Percentiles rank a stretch among this genome's conserved stretches.
These are phyloP conservation scores for Trichosporon ovoides DNA, from an alignment of 1,284 basidiomycete species.

Conservation along the genomic window DNA sequence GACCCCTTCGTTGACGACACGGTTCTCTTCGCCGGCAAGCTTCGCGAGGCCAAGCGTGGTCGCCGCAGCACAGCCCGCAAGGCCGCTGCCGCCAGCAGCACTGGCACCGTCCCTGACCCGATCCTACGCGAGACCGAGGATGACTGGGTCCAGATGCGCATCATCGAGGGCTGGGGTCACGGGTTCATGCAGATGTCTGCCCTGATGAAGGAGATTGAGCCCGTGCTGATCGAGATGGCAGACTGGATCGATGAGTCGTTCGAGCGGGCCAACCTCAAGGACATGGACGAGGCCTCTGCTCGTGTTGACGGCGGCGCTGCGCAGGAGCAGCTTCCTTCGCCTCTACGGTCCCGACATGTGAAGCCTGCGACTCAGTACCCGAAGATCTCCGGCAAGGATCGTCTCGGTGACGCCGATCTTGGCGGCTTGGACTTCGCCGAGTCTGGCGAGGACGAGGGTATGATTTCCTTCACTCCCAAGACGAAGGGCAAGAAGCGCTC, in stretches of 20 bases:
- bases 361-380: conserved; percentile 42
- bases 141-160: conserved; percentile 90
- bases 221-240: conserved; percentile 76
- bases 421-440: conserved; percentile 27
- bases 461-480: conserved; percentile 51
- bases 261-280: conserved; percentile 39
- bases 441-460: conserved; percentile 34
- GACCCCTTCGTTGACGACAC: conserved; percentile 96
- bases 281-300: conserved; percentile 36
- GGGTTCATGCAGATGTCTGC: conserved; percentile 91
- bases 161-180: conserved; percentile 86
- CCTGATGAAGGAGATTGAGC: conserved; percentile 69
- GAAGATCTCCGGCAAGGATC: conserved; percentile 24
- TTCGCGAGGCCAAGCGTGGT: conserved; percentile 83
- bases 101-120: conserved; percentile 39
- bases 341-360: conserved; percentile 34
- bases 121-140: conserved; percentile 68
- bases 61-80: conserved; percentile 59
- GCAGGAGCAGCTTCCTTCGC: conserved; percentile 12
- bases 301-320: conserved; percentile 9
- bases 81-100: conserved; percentile 26
- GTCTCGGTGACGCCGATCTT: conserved; percentile 43
- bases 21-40: conserved; percentile 83
- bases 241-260: conserved; percentile 87
- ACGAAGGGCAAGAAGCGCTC: conserved; percentile 49